Conservation (phyloP, 805 yeast genomes). For the Wickerhamomyces silvicola region DNA sequence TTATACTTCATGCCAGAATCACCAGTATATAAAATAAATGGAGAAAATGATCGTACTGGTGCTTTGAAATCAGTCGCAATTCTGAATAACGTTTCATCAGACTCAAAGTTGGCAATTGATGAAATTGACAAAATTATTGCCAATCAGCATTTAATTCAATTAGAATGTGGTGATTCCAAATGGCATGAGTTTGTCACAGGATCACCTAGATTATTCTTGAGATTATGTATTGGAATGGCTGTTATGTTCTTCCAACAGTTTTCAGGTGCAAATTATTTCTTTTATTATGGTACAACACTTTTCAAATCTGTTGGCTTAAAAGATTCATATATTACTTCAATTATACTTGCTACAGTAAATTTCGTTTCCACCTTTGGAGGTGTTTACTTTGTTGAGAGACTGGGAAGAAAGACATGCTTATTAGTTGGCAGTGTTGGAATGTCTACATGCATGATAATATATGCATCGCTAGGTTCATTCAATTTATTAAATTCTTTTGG, state of each 20-base stretch:
- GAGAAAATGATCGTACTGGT: conserved; percentile 41
- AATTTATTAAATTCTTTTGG: conserved; percentile 35
- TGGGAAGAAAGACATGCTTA: conserved; percentile 49
- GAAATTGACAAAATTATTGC: conserved; percentile 41
- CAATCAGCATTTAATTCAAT: conserved; percentile 43
- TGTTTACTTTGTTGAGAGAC: conserved; percentile 43
- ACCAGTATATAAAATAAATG: conserved; percentile 48
- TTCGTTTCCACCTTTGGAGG: conserved; percentile 50
- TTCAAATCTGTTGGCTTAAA: conserved; percentile 51
- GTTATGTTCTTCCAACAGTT: conserved; percentile 59
- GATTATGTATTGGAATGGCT: conserved; percentile 51
- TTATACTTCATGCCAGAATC: conserved; percentile 60
- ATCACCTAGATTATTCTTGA: conserved; percentile 43
- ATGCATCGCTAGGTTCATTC: conserved; percentile 55
- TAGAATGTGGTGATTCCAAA: conserved; percentile 43
- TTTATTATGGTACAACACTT: conserved; percentile 60
- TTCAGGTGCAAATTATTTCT: conserved; percentile 60
- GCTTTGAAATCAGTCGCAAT: conserved; percentile 48
- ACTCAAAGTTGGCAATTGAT: conserved; percentile 39
- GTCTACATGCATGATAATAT: conserved; percentile 51
- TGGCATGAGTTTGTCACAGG: conserved; percentile 60
- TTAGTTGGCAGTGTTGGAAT: conserved; percentile 46
- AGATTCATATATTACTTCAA: conserved; percentile 56
- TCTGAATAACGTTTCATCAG: conserved; percentile 42
- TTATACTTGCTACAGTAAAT: conserved; percentile 50